Base-by-base conservation (phyloP, 176 grass and related monocot genomes). In the Musa schizocarpa region DNA sequence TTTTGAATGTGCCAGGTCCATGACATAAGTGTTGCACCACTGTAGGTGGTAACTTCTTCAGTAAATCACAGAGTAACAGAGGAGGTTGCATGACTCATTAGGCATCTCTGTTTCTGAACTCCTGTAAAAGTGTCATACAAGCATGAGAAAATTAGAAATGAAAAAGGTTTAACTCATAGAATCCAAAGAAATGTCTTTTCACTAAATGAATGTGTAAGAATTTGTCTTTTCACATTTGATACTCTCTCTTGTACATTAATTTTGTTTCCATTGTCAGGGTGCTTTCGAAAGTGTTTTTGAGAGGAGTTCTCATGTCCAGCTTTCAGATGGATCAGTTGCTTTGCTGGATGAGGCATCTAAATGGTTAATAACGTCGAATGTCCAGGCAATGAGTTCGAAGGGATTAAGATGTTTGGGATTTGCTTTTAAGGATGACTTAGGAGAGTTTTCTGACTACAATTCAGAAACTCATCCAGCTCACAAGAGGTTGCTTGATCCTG, bases 331-430 rank as follows among this genome's bases (percentile, higher is more conserved):
- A 80, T 99, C 96, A 21, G 79, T 99, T 76, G 86, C 85, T 76
- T 79, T 78, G 29, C 82, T 99, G 79, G 92, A 99, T 84, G 91
- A 89, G 51, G 72, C 82, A 27, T 81, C 85, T 52, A 95, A 86
- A 74, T 68, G 80, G 0, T 82, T 89, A 1, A 86, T 99, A 78
- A 74, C 89, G 74, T 83, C 82, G 52, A 82, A 79, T 53, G 83
- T 99, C 2, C 58, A 76, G 72, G 86, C 86, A 74, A 99, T 99
- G 96, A 91, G 89, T 54, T 84, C 85, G 21, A 79, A 90, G 85
- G 96, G 89, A 71, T 86, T 99, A 76, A 91, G 96, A 49, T 99
- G 96, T 72, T 89, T 99, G 79, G 96, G 91, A 21, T 95, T 99
- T 86, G 96, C 96, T 73, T 99, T 93, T 67, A 99, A 99, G 84